Evolutionary conservation across 2,329 filamentous ascomycete species (phyloP).

Genomic region (Colletotrichum falcatum): DNA sequence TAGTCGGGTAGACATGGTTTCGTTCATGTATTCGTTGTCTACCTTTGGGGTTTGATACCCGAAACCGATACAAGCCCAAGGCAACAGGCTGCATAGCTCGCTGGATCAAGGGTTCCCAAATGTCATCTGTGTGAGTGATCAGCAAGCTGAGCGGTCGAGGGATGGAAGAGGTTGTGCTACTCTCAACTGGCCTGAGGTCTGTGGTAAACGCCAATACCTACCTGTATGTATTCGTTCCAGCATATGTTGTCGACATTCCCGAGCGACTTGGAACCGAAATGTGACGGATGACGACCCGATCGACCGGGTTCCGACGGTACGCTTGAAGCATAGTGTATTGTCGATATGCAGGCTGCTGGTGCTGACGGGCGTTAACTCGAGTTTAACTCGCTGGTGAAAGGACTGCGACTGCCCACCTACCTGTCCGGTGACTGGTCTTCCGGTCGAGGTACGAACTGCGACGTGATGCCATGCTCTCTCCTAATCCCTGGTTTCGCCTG

Average conservation of each 20-base stretch:
- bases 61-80: background rate
- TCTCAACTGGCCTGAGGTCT: background rate
- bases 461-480: constrained; percentile 9
- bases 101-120: background rate
- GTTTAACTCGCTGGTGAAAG: background rate
- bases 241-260: constrained; percentile 9
- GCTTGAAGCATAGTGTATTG: constrained; percentile 23
- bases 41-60: background rate
- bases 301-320: constrained; percentile 26
- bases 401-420: background rate
- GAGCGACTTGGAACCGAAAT: constrained; percentile 14
- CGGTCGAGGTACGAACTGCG: constrained; percentile 6
- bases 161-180: background rate
- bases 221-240: background rate
- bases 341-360: constrained; percentile 28
- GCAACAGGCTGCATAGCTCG: background rate
- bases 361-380: constrained; percentile 17
- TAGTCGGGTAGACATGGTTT: background rate
- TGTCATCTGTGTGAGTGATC: background rate
- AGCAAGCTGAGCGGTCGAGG: background rate
- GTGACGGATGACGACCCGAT: constrained; percentile 39
- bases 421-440: background rate
- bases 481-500: constrained; percentile 16
- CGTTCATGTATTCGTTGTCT: background rate
- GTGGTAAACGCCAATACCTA: background rate